Conservation (phyloP, 169 alveolate genomes). For the Plasmodium sp. region DNA sequence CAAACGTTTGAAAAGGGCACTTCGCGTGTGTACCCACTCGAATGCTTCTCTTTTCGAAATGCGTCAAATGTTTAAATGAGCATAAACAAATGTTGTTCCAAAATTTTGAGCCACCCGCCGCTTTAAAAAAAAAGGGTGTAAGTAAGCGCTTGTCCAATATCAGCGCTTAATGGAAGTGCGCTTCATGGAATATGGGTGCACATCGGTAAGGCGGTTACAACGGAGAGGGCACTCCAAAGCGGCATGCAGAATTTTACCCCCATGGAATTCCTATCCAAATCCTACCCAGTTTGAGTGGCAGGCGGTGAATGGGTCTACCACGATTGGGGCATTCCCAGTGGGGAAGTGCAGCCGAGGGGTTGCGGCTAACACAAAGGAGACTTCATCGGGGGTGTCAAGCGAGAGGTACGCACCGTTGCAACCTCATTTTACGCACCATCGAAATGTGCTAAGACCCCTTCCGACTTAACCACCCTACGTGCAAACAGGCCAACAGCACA, state of each 20-base stretch:
- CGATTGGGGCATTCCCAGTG: not conserved
- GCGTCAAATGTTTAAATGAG: not conserved
- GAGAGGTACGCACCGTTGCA: not conserved
- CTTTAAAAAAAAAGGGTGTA: not conserved
- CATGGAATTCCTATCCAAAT: not conserved
- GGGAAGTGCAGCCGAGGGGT: not conserved
- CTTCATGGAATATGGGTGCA: not conserved
- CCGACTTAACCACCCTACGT: not conserved
- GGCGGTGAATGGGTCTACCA: not conserved
- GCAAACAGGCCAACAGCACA: not conserved
- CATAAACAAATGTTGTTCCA: not conserved
- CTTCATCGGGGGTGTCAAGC: not conserved
- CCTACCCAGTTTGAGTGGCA: not conserved
- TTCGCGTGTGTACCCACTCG: not conserved
- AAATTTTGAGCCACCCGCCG: not conserved
- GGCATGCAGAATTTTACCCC: not conserved
- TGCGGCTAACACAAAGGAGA: not conserved
- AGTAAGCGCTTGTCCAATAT: not conserved
- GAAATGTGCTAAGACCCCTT: not conserved
- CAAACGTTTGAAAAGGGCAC: not conserved
- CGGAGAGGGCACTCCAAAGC: not conserved
- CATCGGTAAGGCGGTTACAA: not conserved
- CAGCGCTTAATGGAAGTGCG: not conserved
- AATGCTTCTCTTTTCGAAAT: not conserved
- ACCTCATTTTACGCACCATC: not conserved